phyloP scores from a whole-genome alignment of 1,139 yeast genomes.

The Schizosaccharomyces versatilis region DNA sequence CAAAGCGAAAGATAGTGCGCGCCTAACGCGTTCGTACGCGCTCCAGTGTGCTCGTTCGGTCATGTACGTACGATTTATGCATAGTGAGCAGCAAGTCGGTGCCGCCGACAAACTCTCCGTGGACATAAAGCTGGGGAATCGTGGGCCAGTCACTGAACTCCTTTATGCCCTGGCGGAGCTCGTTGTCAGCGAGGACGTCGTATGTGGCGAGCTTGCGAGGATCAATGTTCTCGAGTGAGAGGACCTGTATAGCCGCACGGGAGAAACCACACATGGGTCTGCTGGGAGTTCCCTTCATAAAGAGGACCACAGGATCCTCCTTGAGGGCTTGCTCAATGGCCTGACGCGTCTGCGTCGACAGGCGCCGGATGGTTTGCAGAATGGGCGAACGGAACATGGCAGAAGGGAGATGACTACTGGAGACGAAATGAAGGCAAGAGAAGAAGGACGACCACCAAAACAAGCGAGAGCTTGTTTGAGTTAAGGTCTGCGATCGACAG shows the following conservation, averaged over 20 bases:
- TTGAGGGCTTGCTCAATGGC: slow-evolving; percentile 1
- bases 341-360: slow-evolving; percentile 3
- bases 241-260: slow-evolving; percentile 73
- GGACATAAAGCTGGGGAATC: slow-evolving; percentile 38
- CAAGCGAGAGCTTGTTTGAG: too few species aligned
- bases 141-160: slow-evolving; percentile 94
- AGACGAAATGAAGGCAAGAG: too few species aligned
- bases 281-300: slow-evolving; percentile 94
- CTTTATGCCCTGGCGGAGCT: slow-evolving; percentile 76
- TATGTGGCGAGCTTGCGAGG: slow-evolving; percentile 91
- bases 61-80: slow-evolving; percentile 31
- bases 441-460: too few species aligned
- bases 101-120: slow-evolving; percentile 81
- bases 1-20: too few species aligned
- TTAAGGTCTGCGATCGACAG: too few species aligned
- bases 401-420: too few species aligned
- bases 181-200: slow-evolving; percentile 85
- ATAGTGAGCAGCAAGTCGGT: slow-evolving; percentile 83
- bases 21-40: too few species aligned
- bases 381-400: too few species aligned
- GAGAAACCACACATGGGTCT: slow-evolving; percentile 97
- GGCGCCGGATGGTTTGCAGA: not conserved
- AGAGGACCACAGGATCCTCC: slow-evolving; percentile 54
- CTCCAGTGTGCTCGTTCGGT: too few species aligned
- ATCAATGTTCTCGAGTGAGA: slow-evolving; percentile 94